Evolutionary conservation across 2,329 filamentous ascomycete genomes (phyloP), one percentile per base, ranked within the genome.

Genomic region (Aspergillus costaricaensis): DNA sequence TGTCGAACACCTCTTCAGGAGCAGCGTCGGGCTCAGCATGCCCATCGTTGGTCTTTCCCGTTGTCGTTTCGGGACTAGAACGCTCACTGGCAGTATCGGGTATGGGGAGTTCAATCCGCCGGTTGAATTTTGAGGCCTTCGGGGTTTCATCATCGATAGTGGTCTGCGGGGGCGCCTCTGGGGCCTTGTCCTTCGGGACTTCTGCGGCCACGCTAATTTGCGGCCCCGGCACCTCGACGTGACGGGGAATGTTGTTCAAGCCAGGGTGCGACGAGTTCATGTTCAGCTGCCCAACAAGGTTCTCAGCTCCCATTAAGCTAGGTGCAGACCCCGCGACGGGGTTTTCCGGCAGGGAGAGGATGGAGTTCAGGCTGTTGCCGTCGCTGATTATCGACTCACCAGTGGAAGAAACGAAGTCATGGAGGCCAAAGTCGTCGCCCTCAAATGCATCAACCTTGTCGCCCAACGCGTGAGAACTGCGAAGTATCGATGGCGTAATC

Each of bases 401-500:
- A 55, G 67, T 65, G 60, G 75, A 76, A 65, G 75, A 77, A 62
- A 72, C 66, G 66, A 75, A 77, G 63, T 77, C 75, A 63, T 75
- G 72, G 51, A 75, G 68, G 60, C 74, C 76, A 59, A 74, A 71
- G 53, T 73, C 67, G 58, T 75, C 71, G 43, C 69, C 67, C 55
- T 72, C 69, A 57, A 72, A 73, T 3, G 65, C 69, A 55, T 69
- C 63, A 9, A 68, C 32, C 39, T 73, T 66, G 25, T 69, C 57
- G 30, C 72, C 79, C 21, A 86, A 71, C 19, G 80, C 72, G 12
- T 80, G 80, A 15, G 85, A 85, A 68, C 81, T 85, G 53, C 79
- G 75, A 14, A 88, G 68, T 10, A 82, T 82, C 19, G 85, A 85
- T 27, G 80, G 74, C 10, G 82, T 82, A 63, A 88, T 85, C 69